Conservation (phyloP, 371 early-diverging fungal species). For the Mucor circinelloides region DNA sequence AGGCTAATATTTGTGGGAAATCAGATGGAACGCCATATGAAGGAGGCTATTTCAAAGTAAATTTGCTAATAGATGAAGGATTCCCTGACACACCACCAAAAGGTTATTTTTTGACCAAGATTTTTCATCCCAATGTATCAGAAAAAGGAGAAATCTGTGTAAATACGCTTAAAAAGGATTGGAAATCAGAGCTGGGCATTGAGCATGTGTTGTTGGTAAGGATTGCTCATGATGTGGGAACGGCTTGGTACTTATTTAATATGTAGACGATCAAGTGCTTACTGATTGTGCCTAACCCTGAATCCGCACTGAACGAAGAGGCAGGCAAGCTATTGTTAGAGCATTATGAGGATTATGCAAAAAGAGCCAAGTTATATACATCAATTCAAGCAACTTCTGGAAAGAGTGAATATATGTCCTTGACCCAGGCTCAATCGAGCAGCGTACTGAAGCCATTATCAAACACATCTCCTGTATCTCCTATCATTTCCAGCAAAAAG, state of each 20-base stretch:
- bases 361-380: slow-evolving; percentile 77
- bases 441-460: slow-evolving; percentile 1
- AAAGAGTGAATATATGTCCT: slow-evolving; percentile 24
- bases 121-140: slow-evolving; percentile 94
- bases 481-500: not conserved
- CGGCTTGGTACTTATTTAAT: not conserved
- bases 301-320: slow-evolving; percentile 92
- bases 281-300: slow-evolving; percentile 91
- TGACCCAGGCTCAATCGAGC: slow-evolving; percentile 12
- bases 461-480: not conserved
- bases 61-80: slow-evolving; percentile 59
- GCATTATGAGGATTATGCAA: slow-evolving; percentile 80
- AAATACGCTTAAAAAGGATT: slow-evolving; percentile 90
- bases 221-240: not conserved
- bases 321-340: slow-evolving; percentile 88
- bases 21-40: slow-evolving; percentile 79
- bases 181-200: slow-evolving; percentile 84
- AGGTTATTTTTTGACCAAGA: slow-evolving; percentile 83
- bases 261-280: slow-evolving; percentile 84
- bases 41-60: slow-evolving; percentile 73
- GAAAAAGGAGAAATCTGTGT: slow-evolving; percentile 89
- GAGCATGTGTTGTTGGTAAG: slow-evolving; percentile 78
- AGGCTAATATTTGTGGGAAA: too few relatives aligned
- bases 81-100: slow-evolving; percentile 82
- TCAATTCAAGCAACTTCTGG: slow-evolving; percentile 71